A percentile compares a stretch with the other conserved stretches of the same genome.
Evolutionary conservation across 139 green algal genomes (phyloP).

Genomic region (Volvox reticuliferus): DNA sequence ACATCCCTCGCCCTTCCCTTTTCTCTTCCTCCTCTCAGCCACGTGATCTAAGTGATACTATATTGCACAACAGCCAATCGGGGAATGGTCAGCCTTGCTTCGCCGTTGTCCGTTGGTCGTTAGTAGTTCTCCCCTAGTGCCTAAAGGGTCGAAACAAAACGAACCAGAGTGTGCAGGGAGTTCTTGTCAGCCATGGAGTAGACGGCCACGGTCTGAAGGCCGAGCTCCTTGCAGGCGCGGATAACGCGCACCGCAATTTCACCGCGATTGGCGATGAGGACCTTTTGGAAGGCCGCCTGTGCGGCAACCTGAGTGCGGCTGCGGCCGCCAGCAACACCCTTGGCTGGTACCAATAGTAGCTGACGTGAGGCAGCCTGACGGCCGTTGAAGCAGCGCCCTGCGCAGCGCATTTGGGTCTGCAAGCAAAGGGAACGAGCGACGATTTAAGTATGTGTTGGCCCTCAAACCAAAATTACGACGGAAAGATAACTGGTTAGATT

Average conservation of each 20-base stretch:
- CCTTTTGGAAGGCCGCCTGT: constrained; percentile 67
- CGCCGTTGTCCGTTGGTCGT: no score
- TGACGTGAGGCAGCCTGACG: constrained; percentile 15
- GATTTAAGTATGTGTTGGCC: neutral
- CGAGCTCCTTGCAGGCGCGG: constrained; percentile 93
- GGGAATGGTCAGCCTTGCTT: no score
- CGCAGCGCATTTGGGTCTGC: constrained; percentile 33
- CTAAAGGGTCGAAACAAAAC: neutral
- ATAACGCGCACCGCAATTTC: constrained; percentile 97
- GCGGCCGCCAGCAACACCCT: constrained; percentile 29
- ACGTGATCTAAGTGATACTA: no score
- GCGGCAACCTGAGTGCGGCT: constrained; percentile 14
- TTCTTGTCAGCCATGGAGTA: constrained; percentile 92
- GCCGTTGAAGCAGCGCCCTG: constrained; percentile 25
- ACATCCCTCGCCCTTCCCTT: no score
- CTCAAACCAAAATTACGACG: no score
- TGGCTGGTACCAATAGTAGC: constrained; percentile 27
- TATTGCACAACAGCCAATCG: no score
- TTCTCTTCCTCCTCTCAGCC: no score
- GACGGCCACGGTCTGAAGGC: constrained; percentile 90
- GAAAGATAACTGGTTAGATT: neutral
- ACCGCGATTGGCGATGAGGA: constrained; percentile 93
- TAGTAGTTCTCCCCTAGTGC: no score
- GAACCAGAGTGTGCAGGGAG: constrained; percentile 88
- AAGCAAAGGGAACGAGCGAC: constrained; percentile 1